Base-by-base conservation (phyloP, 805 yeast species). In the Kodamaea fukazawae region DNA sequence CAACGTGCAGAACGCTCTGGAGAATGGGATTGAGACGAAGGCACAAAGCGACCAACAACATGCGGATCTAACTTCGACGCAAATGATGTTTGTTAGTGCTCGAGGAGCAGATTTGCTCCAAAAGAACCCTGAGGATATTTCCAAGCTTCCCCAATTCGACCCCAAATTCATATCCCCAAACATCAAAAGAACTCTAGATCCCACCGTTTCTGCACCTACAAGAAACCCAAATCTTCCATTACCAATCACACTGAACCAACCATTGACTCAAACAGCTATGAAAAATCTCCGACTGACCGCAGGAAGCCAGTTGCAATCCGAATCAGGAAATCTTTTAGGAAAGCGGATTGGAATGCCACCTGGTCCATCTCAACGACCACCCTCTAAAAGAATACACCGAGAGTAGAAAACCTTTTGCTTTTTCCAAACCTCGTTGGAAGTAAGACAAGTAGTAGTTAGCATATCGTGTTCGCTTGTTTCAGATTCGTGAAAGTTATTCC, bases 91-190 rank as follows among this genome's bases (percentile, higher is more conserved):
- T 62, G 82, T 81, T 29, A 75, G 81, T 38, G 87, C 89, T 1
- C 76, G 76, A 47, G 76, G 75, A 7, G 89, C 89, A 0, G 76
- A 75, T 26, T 63, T 72, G 7, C 58, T 83, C 7, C 81, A 75
- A 45, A 65, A 67, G 17, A 45, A 54, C 7, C 61, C 65, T 4
- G 58, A 60, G 3, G 67, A 65, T 2, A 60, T 68, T 36, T 57
- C 72, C n/a, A 79, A 71, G 48, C 73, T 81, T 34, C 79, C 85
- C 0, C 76, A 73, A 37, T 77, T 71, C 46, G 76, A 79, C 44
- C 58, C 70, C 28, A 53, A 76, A 74, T 38, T 78, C 75, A 31
- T 77, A 77, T 4, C 75, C 72, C 50, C 46, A 10, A 73, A 70
- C 46, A 75, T 79, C 40, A 53, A 66, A 32, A 57, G 71, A 13